Percentiles rank a stretch among this genome's conserved stretches.
phyloP scores from a whole-genome alignment of 164 flowering plant genomes.

The Liriodendron chinense region DNA sequence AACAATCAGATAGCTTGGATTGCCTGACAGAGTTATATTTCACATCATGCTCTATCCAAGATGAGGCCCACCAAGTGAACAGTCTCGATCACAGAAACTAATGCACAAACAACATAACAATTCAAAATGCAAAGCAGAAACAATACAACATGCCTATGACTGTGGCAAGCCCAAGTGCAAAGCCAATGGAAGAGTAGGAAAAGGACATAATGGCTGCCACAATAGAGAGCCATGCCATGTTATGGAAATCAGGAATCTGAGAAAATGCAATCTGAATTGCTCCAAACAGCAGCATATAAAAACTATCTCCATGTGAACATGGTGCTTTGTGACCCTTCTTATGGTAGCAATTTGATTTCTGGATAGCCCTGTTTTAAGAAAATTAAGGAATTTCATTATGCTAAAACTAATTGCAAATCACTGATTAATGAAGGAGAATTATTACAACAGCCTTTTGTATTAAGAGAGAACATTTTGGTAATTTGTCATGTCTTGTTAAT shows the following conservation, averaged over 20 bases:
- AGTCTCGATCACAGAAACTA: not conserved
- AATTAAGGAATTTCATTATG: not conserved
- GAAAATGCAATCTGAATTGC: constrained; percentile 52
- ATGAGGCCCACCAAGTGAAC: not conserved
- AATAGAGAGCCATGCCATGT: constrained; percentile 67
- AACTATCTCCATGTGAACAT: constrained; percentile 38
- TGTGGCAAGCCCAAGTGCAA: constrained; percentile 51
- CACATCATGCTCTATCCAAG: not conserved
- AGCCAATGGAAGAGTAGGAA: constrained; percentile 47
- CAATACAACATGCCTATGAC: constrained; percentile 40
- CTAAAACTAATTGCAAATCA: not conserved
- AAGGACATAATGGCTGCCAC: constrained; percentile 78
- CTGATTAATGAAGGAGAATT: no score
- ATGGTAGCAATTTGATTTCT: constrained; percentile 67
- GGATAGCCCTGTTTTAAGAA: constrained; percentile 55
- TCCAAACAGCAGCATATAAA: constrained; percentile 73
- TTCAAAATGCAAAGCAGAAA: not conserved
- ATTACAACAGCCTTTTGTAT: no score
- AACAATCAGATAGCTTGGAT: no score
- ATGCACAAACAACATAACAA: no score
- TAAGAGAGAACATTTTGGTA: no score
- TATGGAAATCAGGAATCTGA: constrained; percentile 69
- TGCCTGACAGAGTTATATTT: no score
- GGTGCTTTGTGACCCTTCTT: constrained; percentile 52
- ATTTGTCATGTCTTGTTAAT: no score